Base-by-base conservation (phyloP, 805 yeast genomes). In the Saturnispora kantuleensis region DNA sequence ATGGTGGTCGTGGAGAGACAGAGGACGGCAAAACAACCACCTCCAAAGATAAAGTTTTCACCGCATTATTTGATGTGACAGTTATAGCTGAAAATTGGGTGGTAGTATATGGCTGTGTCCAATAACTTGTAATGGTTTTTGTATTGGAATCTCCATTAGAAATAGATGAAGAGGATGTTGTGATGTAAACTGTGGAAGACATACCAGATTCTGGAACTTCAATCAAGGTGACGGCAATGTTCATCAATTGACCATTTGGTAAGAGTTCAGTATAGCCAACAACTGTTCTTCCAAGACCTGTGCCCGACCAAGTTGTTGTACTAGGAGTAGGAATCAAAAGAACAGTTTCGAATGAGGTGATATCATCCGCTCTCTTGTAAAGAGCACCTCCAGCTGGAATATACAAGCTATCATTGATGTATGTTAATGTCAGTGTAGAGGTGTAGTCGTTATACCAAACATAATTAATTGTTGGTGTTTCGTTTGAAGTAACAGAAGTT, bases 311-410 rank as follows among this genome's bases (percentile, higher is more conserved):
- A 8, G 28, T 3, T 7, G 35, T 38, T 10, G 17, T 10, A 29
- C 35, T 29, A 10, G 41, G 41, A 3, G 41, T 38, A 9, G 41
- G 41, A 30, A 42, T 21, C 30, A 42, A 16, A 10, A 30, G 29
- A n/a, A 42, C 45, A 11, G 45, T 42, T 31, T 35, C 30, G 4
- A 30, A 31, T 12, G 38, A 42, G 9, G 45, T 42, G 4, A 10
- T 3, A n/a, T 36, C 45, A 31, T 35, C 45, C 29, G 32, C 40
- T 42, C 45, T 42, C 31, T 42, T 42, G n/a, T 13, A 42, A 17
- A 42, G 30, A 8, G 31, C 45, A 30, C 34, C 36, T 9, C 35
- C 26, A 21, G 6, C 40, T 17, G 45, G 45, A 17, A 42, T 36
- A 8, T 31, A 36, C 18, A 42, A 30, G 4, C 26, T 29, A 10